phyloP scores from a whole-genome alignment of 352 stramenopile genomes.

The Porosira glacialis region DNA sequence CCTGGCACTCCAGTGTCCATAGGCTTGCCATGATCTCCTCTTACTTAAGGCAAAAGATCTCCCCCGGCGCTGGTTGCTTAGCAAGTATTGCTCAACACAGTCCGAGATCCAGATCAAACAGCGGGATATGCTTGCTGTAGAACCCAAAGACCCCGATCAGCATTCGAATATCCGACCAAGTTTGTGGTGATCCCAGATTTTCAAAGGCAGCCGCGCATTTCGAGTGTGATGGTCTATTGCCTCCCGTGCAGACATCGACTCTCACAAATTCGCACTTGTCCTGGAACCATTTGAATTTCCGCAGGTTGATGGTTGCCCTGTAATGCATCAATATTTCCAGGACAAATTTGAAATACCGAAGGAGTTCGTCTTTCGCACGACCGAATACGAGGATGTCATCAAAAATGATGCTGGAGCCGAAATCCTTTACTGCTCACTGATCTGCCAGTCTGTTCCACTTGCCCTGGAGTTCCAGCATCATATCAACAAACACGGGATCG shows the following conservation, averaged over 20 bases:
- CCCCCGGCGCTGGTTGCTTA: neutral
- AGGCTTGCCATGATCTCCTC: neutral
- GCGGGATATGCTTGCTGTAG: constrained; percentile 25
- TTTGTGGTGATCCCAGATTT: no score
- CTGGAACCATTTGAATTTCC: constrained; percentile 21
- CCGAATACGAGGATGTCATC: constrained; percentile 36
- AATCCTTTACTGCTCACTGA: neutral
- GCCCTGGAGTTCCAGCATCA: constrained; percentile 26
- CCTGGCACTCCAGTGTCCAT: neutral
- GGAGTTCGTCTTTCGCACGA: neutral
- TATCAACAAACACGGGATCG: constrained; percentile 16
- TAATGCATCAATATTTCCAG: neutral
- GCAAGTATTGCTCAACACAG: neutral
- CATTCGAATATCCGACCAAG: constrained; percentile 7
- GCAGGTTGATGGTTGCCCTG: constrained; percentile 11
- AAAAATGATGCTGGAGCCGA: constrained; percentile 35
- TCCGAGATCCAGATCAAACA: constrained; percentile 13
- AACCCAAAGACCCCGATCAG: constrained; percentile 38
- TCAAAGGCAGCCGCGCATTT: constrained; percentile 22
- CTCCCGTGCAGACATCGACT: constrained; percentile 26
- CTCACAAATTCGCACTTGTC: constrained; percentile 33
- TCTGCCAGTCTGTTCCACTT: constrained; percentile 12
- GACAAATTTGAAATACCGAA: constrained; percentile 21
- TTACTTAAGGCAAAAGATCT: no score
- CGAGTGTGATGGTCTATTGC: constrained; percentile 34